A percentile compares a stretch with the other conserved stretches of the same genome.
phyloP scores from a whole-genome alignment of 2,329 filamentous ascomycete species.

The Alternaria sp. region DNA sequence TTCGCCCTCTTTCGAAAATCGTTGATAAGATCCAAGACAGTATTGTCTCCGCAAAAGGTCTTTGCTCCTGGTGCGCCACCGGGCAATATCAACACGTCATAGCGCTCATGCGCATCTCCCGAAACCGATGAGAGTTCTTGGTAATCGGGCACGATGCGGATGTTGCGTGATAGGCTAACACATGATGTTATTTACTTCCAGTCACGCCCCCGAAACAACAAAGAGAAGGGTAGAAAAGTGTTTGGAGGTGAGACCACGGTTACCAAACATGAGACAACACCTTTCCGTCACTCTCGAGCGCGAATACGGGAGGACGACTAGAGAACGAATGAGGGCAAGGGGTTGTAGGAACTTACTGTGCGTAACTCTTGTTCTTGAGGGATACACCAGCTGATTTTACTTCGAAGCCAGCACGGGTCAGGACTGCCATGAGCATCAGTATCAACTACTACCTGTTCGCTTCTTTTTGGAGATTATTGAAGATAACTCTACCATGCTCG shows the following conservation, averaged over 20 bases:
- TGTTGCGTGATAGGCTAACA: slow-evolving; percentile 47
- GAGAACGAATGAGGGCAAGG: neutral
- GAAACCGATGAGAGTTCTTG: slow-evolving; percentile 30
- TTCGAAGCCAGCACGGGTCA: slow-evolving; percentile 50
- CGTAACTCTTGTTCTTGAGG: slow-evolving; percentile 41
- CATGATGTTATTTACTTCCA: neutral
- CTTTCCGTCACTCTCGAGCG: neutral
- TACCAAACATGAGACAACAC: too few relatives aligned
- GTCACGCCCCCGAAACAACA: too few relatives aligned
- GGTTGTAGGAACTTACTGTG: slow-evolving; percentile 35
- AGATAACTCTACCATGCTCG: too few relatives aligned
- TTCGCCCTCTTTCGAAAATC: slow-evolving; percentile 42
- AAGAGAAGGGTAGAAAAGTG: neutral
- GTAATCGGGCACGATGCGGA: slow-evolving; percentile 49
- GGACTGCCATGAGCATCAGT: slow-evolving; percentile 30
- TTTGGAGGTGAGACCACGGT: neutral
- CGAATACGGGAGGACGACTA: neutral
- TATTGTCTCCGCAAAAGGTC: slow-evolving; percentile 37
- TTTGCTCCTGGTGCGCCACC: slow-evolving; percentile 51
- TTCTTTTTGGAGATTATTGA: too few relatives aligned
- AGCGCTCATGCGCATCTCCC: slow-evolving; percentile 24
- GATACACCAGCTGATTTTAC: slow-evolving; percentile 48
- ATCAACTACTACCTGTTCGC: neutral
- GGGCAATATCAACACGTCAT: slow-evolving; percentile 50
- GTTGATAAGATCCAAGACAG: slow-evolving; percentile 41